phyloP scores from a whole-genome alignment of 2,329 filamentous ascomycete species.

The Proliferodiscus dingleyae region DNA sequence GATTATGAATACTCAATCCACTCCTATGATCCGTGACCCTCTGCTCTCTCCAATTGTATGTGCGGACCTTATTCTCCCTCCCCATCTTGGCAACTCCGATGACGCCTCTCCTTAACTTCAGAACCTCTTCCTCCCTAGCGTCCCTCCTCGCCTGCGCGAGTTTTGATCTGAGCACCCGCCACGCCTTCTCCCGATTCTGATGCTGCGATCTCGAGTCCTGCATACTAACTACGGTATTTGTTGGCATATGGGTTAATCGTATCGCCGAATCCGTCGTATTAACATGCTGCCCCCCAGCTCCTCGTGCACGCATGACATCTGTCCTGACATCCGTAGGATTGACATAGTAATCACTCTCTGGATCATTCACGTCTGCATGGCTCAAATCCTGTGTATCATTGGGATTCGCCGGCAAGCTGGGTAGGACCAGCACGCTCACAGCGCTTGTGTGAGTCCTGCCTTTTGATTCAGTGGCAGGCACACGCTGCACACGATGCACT shows the following conservation, averaged over 20 bases:
- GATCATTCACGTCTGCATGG: constrained; percentile 68
- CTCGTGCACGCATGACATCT: constrained; percentile 88
- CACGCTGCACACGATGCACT: constrained; percentile 90
- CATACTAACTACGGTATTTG: constrained; percentile 81
- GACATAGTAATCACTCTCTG: constrained; percentile 87
- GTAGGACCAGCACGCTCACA: constrained; percentile 86
- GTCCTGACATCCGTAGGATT: constrained; percentile 74
- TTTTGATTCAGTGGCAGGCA: constrained; percentile 85
- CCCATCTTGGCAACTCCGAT: constrained; percentile 78
- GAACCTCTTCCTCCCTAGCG: constrained; percentile 75
- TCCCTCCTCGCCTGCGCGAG: constrained; percentile 77
- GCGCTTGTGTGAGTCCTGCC: constrained; percentile 92
- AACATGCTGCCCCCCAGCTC: constrained; percentile 94
- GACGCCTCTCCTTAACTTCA: constrained; percentile 69
- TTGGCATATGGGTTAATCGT: constrained; percentile 84
- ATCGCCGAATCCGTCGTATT: constrained; percentile 98
- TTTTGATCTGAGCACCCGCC: constrained; percentile 76
- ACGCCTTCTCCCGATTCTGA: constrained; percentile 81
- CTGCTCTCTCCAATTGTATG: constrained; percentile 68
- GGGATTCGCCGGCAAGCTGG: constrained; percentile 63
- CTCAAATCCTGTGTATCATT: constrained; percentile 43
- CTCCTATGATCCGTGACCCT: constrained; percentile 69
- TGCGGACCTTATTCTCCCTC: constrained; percentile 83
- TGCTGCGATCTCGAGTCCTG: constrained; percentile 90
- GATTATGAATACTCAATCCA: constrained; percentile 58